A percentile compares a stretch with the other conserved stretches of the same genome.
Evolutionary conservation across 2,329 filamentous ascomycete species (phyloP).

Genomic region (Didymella pinodella): DNA sequence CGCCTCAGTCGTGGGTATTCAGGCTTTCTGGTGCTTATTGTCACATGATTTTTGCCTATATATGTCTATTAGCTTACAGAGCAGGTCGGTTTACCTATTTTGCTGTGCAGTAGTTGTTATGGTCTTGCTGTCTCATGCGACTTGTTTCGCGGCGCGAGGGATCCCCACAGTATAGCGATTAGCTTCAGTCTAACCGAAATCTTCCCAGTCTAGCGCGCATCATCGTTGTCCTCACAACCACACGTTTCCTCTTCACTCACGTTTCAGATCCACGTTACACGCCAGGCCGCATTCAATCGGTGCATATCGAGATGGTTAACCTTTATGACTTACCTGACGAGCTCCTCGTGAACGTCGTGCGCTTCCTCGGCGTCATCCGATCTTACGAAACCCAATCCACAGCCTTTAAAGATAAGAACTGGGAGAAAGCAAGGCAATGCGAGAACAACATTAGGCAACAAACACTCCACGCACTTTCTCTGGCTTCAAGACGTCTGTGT

Average conservation of each 20-base stretch:
- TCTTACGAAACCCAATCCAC: constrained; percentile 34
- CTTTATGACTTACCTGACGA: constrained; percentile 34
- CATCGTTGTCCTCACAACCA: background rate
- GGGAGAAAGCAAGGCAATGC: constrained; percentile 32
- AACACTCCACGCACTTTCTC: constrained; percentile 30
- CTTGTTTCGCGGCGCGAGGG: too few species aligned
- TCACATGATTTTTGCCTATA: too few species aligned
- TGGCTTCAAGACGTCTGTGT: constrained; percentile 30
- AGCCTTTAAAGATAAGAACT: constrained; percentile 27
- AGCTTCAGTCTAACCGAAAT: background rate
- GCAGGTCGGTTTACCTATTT: too few species aligned
- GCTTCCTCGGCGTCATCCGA: constrained; percentile 24
- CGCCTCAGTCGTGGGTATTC: too few species aligned
- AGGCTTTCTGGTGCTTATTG: too few species aligned
- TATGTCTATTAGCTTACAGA: too few species aligned
- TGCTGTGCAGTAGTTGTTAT: too few species aligned
- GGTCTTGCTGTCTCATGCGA: too few species aligned
- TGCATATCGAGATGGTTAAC: background rate
- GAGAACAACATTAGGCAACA: constrained; percentile 32
- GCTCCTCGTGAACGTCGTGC: constrained; percentile 31
- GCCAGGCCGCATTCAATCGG: background rate
- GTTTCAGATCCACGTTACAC: background rate
- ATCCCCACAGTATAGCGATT: background rate
- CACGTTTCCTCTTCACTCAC: background rate
- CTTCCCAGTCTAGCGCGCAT: background rate